Evolutionary conservation across 768 basidiomycete genomes (phyloP).

Genomic region (Lactarius indigo): DNA sequence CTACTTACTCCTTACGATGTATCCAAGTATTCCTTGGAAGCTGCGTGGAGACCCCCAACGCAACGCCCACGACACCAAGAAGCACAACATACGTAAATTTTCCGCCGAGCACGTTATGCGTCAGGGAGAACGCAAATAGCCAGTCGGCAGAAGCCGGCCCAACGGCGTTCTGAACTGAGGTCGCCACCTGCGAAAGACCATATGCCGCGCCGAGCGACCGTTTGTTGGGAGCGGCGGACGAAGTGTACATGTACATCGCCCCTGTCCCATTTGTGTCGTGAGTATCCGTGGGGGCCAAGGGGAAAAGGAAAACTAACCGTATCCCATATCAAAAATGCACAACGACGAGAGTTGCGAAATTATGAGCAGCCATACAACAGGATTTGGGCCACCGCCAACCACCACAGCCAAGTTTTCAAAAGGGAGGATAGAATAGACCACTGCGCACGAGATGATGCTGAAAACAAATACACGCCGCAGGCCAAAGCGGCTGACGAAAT

Average conservation of each 20-base stretch:
- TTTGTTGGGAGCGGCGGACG: conserved; percentile 58
- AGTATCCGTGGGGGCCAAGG: not conserved
- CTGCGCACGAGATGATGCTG: conserved; percentile 28
- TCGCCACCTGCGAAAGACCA: conserved; percentile 41
- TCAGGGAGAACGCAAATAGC: conserved; percentile 60
- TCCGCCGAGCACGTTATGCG: conserved; percentile 24
- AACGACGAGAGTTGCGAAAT: not conserved
- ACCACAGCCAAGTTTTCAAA: conserved; percentile 4
- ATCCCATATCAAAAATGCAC: not conserved
- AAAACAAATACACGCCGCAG: conserved; percentile 33
- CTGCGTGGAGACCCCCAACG: not conserved
- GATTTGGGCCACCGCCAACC: not conserved
- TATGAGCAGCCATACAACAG: not conserved
- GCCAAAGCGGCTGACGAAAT: conserved; percentile 35
- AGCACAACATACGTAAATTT: not conserved
- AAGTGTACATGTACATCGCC: conserved; percentile 67
- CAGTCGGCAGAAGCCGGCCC: conserved; percentile 60
- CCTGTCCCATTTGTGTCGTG: conserved; percentile 38
- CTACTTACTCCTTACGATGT: not conserved
- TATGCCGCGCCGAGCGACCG: conserved; percentile 65
- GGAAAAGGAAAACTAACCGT: not conserved
- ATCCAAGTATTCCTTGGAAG: not conserved
- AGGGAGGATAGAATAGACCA: conserved; percentile 31
- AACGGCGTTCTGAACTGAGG: conserved; percentile 38
- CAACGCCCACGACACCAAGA: not conserved